phyloP scores from a whole-genome alignment of 2,329 filamentous ascomycete species.

The Cladosporium oxysporum region DNA sequence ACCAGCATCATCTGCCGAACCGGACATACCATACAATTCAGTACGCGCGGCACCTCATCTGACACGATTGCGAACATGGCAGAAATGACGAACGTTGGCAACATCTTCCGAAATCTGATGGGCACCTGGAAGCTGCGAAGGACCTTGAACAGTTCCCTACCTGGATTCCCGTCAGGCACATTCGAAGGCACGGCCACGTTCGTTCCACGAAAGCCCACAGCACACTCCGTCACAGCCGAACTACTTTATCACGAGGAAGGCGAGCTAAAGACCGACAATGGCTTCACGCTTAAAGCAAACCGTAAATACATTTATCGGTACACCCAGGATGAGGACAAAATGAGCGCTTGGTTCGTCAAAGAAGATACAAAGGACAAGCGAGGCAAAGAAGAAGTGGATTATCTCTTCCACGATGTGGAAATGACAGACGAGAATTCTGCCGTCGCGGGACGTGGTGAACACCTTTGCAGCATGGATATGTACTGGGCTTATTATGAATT shows the following conservation, averaged over 20 bases:
- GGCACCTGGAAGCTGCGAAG: conserved; percentile 39
- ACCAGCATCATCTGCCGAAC: background rate
- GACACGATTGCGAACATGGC: conserved; percentile 4
- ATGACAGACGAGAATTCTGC: conserved; percentile 50
- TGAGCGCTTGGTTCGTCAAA: conserved; percentile 75
- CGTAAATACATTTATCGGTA: conserved; percentile 75
- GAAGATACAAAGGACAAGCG: conserved; percentile 57
- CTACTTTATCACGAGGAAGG: conserved; percentile 40
- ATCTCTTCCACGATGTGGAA: conserved; percentile 74
- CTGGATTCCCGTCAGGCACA: conserved; percentile 39
- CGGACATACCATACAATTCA: too few species aligned
- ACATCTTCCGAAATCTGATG: conserved; percentile 37
- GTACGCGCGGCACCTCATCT: background rate
- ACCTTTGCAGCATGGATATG: conserved; percentile 70
- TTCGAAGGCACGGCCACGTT: conserved; percentile 41
- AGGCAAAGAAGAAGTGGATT: conserved; percentile 57
- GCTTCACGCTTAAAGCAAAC: conserved; percentile 58
- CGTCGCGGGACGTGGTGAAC: conserved; percentile 67
- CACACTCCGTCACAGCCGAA: conserved; percentile 33
- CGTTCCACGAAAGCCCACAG: conserved; percentile 33
- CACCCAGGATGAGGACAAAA: conserved; percentile 59
- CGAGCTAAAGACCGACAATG: conserved; percentile 40
- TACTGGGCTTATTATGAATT: conserved; percentile 74
- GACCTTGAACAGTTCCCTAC: conserved; percentile 35
- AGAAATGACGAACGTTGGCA: conserved; percentile 22